Base-by-base conservation (phyloP, 306 rosid species). In the Cucumis melo region DNA sequence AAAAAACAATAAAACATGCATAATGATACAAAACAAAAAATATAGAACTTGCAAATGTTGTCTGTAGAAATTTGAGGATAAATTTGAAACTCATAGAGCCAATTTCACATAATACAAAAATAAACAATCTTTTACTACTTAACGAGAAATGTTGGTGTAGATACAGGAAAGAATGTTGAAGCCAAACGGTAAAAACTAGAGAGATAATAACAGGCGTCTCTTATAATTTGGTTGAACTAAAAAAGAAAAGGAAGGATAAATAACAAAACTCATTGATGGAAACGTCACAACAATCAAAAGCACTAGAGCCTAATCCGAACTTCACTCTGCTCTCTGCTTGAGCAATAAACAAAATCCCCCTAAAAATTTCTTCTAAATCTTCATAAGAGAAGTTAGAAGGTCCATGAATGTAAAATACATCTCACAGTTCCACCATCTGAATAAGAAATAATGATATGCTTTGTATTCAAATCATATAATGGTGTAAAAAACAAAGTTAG, bases 401-500 rank as follows among this genome's bases (percentile, higher is more conserved):
- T 2, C 66, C 66, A 61, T 29, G 41, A 61, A 61, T 61, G 67
- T 29, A 41, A 20, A 14, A 61, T 61, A 27, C 65, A 60, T 12
- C 65, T 13, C 65, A 60, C 67, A 14, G 12, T 46, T 13, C 15
- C n/a, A 2, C 17, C 75, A 21, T 70, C 38, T 8, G 29, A 42
- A 41, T 41, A 67, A 21, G 29, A 27, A 55, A 55, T 5, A 50
- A 66, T 17, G 17, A 77, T 19, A 23, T 14, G 10, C 58, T 66
- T 70, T 24, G 44, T 20, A 46, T 65, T 23, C 27, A 68, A 66
- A 50, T 24, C 38, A 79, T 15, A 16, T 23, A 41, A 63, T 48
- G 39, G 82, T 51, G 62, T n/a, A 74, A 59, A 68, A 21, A 80
- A 19, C 70, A 58, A 76, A 77, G 71, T 41, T 54, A 62, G 48